These are phyloP conservation scores for Paramecium biaurelia DNA, from an alignment of 73 alveolate species.

Conservation along the genomic window DNA sequence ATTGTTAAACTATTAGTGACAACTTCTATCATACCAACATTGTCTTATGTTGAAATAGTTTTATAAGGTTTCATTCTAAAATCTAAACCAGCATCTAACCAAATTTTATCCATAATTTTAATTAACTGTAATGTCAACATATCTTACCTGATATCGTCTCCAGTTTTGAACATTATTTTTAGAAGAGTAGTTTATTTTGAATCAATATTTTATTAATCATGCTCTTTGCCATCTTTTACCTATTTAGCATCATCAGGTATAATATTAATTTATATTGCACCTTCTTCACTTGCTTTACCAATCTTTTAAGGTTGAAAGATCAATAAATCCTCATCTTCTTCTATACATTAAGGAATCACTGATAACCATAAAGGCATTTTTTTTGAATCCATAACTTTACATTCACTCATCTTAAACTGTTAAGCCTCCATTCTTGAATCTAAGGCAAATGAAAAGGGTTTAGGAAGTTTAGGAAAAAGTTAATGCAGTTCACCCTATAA, in stretches of 20 bases:
- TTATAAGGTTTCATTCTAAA: slow-evolving; percentile 91
- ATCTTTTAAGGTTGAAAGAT: not conserved
- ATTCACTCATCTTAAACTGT: slow-evolving; percentile 28
- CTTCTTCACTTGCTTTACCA: not conserved
- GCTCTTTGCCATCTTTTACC: not conserved
- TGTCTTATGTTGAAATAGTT: slow-evolving; percentile 89
- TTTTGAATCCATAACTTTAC: slow-evolving; percentile 62
- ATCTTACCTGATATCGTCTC: slow-evolving; percentile 98
- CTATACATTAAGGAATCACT: not conserved
- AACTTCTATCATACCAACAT: slow-evolving; percentile 95
- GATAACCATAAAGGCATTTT: slow-evolving; percentile 62
- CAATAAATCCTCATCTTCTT: not conserved
- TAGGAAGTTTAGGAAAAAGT: slow-evolving; percentile 28
- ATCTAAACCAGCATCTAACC: slow-evolving; percentile 94
- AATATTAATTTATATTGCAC: not conserved
- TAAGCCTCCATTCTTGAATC: slow-evolving; percentile 57
- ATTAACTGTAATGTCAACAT: slow-evolving; percentile 86
- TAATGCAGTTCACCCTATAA: not conserved
- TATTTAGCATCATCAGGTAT: not conserved
- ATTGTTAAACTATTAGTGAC: slow-evolving; percentile 75
- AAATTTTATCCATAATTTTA: slow-evolving; percentile 92
- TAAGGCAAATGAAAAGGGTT: slow-evolving; percentile 50
- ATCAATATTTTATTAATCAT: not conserved
- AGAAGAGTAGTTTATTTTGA: not conserved
- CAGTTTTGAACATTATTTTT: slow-evolving; percentile 63